Base-by-base conservation (phyloP, 164 flowering plant species). In the Brasenia schreberi region DNA sequence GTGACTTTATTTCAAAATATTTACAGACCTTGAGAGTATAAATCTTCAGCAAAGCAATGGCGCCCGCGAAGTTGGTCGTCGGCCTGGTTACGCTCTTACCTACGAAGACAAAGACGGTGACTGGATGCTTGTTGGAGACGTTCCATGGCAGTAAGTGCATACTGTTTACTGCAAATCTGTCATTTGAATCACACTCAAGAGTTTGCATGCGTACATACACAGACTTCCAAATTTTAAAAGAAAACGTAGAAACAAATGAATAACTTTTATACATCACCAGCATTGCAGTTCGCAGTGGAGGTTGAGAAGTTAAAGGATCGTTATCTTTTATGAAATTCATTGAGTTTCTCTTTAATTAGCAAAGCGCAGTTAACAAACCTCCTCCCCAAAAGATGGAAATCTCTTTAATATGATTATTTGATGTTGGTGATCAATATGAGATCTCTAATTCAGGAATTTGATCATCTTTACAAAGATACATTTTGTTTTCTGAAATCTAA, bases 101-200 rank as follows among this genome's bases (percentile, higher is more conserved):
- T 87, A 81, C 65, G 84, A 82, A 64, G 90, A 85, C 77, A 72
- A 65, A 23, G 84, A 87, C 63, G 92, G 89, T 16, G 89, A 82
- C 42, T 70, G 68, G 72, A 10, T 65, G 65, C 67, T 70, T 19
- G 60, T 61, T 7, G 65, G 72, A 17, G 92, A 85, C 65, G 77
- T 78, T 59, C 83, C 88, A 23, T 87, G 89, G 88, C 67, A 70
- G 92, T 84, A 81, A 0, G 74, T 71, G 18, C n/a, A 17, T 23
- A 4, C 43, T 64, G 7, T 12, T 42, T 33, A 6, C 7, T 39
- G 12, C 65, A 14, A 19, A 19, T 62, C 19, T 4, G 5, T 62
- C 33, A 6, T 5, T 18, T 19, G 33, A 14, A 19, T 5, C 23
- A 56, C 60, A 56, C 39, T 62, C 39, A 23, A 6, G 33, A 7